Conservation (phyloP, 805 yeast genomes). For the Sugiyamaella valdiviana region DNA sequence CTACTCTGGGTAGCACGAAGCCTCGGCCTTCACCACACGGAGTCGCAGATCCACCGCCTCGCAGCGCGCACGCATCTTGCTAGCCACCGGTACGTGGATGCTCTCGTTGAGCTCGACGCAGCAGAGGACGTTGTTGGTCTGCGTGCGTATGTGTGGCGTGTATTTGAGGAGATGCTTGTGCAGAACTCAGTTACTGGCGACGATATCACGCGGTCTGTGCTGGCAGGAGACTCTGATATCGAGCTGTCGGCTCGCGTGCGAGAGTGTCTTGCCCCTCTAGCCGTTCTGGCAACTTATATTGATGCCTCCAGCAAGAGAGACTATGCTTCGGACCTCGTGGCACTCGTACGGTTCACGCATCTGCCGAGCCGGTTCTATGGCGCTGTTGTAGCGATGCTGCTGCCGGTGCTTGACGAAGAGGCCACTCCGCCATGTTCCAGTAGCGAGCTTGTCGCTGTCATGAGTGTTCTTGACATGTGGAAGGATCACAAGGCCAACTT, state of each 20-base stretch:
- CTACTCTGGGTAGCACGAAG: slow-evolving; percentile 4
- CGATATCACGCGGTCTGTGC: slow-evolving; percentile 7
- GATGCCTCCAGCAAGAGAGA: slow-evolving; percentile 8
- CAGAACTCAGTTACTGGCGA: slow-evolving; percentile 12
- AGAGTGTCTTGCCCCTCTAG: slow-evolving; percentile 31
- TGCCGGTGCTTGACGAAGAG: slow-evolving; percentile 14
- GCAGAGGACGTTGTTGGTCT: slow-evolving; percentile 20
- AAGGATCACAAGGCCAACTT: slow-evolving; percentile 10
- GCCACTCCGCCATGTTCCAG: slow-evolving; percentile 15
- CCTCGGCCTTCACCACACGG: slow-evolving; percentile 5
- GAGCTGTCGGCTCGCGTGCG: slow-evolving; percentile 20
- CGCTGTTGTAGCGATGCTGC: slow-evolving; percentile 17
- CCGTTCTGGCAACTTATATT: slow-evolving; percentile 23
- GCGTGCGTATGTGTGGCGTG: slow-evolving; percentile 22
- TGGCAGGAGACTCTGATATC: slow-evolving; percentile 5
- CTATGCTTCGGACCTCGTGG: slow-evolving; percentile 20
- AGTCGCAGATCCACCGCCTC: slow-evolving; percentile 6
- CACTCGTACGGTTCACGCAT: slow-evolving; percentile 26
- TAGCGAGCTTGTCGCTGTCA: slow-evolving; percentile 15
- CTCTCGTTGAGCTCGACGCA: slow-evolving; percentile 22
- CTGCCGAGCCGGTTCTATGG: slow-evolving; percentile 23
- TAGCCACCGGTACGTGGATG: slow-evolving; percentile 18
- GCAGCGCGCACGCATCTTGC: slow-evolving; percentile 13
- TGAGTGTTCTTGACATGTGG: slow-evolving; percentile 23
- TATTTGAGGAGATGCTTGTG: slow-evolving; percentile 24